Evolutionary conservation across 2,329 filamentous ascomycete species (phyloP).

Genomic region (Pestalotiopsis fici): DNA sequence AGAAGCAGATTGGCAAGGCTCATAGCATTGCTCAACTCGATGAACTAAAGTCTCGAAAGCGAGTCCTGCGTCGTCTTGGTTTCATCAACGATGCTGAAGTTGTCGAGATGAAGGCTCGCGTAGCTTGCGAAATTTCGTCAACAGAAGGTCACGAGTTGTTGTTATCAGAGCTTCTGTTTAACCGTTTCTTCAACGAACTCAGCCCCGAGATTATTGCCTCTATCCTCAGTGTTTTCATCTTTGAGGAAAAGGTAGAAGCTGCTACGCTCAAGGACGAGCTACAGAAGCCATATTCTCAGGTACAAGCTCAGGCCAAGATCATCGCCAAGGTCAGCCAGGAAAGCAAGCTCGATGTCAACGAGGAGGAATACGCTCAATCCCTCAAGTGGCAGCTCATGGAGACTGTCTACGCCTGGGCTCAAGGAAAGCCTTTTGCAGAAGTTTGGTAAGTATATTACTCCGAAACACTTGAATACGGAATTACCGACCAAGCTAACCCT

Average conservation of each 20-base stretch:
- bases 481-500: conserved; percentile 22
- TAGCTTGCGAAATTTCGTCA: conserved; percentile 96
- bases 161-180: conserved; percentile 90
- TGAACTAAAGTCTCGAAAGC: conserved; percentile 93
- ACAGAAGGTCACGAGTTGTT: conserved; percentile 88
- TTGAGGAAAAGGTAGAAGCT: conserved; percentile 91
- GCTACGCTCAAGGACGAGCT: conserved; percentile 79
- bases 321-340: conserved; percentile 94
- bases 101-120: conserved; percentile 93
- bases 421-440: conserved; percentile 85
- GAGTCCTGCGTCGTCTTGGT: conserved; percentile 87
- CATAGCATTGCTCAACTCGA: conserved; percentile 91
- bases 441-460: conserved; percentile 70
- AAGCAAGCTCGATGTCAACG: conserved; percentile 90
- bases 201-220: conserved; percentile 85
- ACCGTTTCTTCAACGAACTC: conserved; percentile 96
- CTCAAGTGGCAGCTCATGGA: conserved; percentile 98
- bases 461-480: not conserved
- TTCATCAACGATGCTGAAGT: conserved; percentile 97
- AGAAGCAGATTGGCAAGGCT: conserved; percentile 83
- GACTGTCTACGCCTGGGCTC: conserved; percentile 88
- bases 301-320: conserved; percentile 82
- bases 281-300: conserved; percentile 80
- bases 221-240: conserved; percentile 91
- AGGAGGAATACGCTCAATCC: conserved; percentile 86